A percentile compares a stretch with the other conserved stretches of the same genome.
Evolutionary conservation across 2,329 filamentous ascomycete genomes (phyloP).

Genomic region (Nakataea oryzae): DNA sequence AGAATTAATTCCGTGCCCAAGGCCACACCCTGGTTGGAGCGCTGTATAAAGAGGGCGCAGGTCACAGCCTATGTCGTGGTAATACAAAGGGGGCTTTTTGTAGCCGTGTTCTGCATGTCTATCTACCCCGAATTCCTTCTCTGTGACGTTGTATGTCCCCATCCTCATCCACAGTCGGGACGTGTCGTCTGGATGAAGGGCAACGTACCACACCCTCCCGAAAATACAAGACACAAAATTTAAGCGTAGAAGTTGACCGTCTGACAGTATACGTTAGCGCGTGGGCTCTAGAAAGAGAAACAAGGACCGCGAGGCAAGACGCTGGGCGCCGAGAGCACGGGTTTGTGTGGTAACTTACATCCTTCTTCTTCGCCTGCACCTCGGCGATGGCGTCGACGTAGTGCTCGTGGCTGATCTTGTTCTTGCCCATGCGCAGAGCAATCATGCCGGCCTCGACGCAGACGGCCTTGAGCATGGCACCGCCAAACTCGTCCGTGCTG

Average conservation of each 20-base stretch:
- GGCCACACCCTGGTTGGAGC: no score
- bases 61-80: background rate
- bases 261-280: slow-evolving; percentile 22
- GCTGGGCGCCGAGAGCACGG: background rate
- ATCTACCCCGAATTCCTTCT: background rate
- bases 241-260: slow-evolving; percentile 49
- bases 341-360: slow-evolving; percentile 35
- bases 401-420: slow-evolving; percentile 95
- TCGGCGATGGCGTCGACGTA: slow-evolving; percentile 98
- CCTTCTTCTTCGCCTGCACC: slow-evolving; percentile 94
- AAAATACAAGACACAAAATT: slow-evolving; percentile 6
- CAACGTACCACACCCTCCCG: background rate
- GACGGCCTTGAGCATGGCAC: slow-evolving; percentile 94
- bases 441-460: slow-evolving; percentile 99
- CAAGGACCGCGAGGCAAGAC: background rate
- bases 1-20: background rate
- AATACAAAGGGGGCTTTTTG: background rate
- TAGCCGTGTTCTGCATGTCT: background rate
- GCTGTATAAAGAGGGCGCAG: background rate
- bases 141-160: background rate
- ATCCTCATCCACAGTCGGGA: background rate
- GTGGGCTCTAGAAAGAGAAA: background rate
- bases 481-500: slow-evolving; percentile 96
- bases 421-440: slow-evolving; percentile 84
- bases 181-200: background rate